phyloP scores from a whole-genome alignment of 176 grass and related monocot genomes.

The Melocanna baccifera region DNA sequence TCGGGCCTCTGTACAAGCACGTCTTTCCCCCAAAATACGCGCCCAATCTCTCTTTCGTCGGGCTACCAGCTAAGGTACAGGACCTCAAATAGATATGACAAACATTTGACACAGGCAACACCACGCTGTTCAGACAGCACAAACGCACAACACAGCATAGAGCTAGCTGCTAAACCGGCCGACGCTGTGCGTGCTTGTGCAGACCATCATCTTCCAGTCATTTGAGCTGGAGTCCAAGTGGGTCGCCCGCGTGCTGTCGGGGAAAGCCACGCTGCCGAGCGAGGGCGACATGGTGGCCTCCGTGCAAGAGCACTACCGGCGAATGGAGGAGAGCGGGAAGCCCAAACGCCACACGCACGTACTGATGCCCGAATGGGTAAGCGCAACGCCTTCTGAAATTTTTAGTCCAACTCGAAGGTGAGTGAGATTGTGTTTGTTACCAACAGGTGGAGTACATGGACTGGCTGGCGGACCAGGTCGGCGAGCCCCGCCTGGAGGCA shows the following conservation, averaged over 20 bases:
- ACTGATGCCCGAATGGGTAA: slow-evolving; percentile 29
- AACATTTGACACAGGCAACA: no score
- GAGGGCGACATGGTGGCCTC: slow-evolving; percentile 40
- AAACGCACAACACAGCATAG: background rate
- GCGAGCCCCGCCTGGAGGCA: slow-evolving; percentile 22
- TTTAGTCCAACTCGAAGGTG: background rate
- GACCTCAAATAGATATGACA: background rate
- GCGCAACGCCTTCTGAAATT: background rate
- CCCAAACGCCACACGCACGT: slow-evolving; percentile 50
- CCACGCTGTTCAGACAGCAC: background rate
- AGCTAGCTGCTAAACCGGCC: background rate
- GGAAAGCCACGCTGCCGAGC: slow-evolving; percentile 27
- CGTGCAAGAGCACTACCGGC: slow-evolving; percentile 25
- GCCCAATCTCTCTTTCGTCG: slow-evolving; percentile 38
- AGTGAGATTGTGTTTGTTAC: background rate
- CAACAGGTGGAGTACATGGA: slow-evolving; percentile 45
- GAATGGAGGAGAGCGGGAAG: slow-evolving; percentile 38
- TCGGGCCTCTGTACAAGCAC: slow-evolving; percentile 53
- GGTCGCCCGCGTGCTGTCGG: slow-evolving; percentile 44
- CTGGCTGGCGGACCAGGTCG: slow-evolving; percentile 45
- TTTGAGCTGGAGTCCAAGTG: slow-evolving; percentile 52
- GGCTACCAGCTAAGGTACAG: slow-evolving; percentile 28
- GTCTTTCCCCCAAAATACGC: slow-evolving; percentile 39
- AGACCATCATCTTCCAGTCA: slow-evolving; percentile 44
- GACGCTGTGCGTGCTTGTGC: background rate